phyloP scores from a whole-genome alignment of 2,329 filamentous ascomycete genomes.

The Cordyceps fumosorosea region DNA sequence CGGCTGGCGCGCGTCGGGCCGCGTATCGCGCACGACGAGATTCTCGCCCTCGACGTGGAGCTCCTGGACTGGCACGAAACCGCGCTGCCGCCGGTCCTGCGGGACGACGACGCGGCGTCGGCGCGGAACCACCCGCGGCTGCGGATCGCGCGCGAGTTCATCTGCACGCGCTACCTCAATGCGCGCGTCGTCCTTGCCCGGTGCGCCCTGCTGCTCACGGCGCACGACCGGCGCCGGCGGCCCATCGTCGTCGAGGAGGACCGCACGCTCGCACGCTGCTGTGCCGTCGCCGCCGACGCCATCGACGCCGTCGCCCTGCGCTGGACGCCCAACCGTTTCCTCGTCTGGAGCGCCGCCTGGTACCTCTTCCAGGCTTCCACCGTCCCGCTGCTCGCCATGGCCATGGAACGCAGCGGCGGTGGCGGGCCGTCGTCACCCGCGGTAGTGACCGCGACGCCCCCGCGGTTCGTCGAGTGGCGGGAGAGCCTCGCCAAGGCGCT shows the following conservation, averaged over 20 bases:
- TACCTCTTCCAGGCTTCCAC: slow-evolving; percentile 28
- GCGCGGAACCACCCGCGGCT: slow-evolving; percentile 21
- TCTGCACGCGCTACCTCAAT: slow-evolving; percentile 26
- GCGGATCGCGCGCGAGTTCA: slow-evolving; percentile 22
- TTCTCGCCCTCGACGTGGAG: slow-evolving; percentile 22
- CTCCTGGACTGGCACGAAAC: slow-evolving; percentile 23
- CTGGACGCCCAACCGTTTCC: slow-evolving; percentile 26
- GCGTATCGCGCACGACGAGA: slow-evolving; percentile 20
- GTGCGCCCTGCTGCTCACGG: slow-evolving; percentile 19
- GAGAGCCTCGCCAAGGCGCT: slow-evolving; percentile 21
- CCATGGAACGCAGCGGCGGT: slow-evolving; percentile 22
- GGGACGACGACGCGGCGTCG: slow-evolving; percentile 17
- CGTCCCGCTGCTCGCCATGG: slow-evolving; percentile 24
- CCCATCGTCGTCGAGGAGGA: slow-evolving; percentile 14
- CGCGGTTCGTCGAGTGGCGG: slow-evolving; percentile 17
- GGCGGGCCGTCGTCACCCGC: no score
- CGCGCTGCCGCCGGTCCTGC: slow-evolving; percentile 18
- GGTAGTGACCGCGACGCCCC: not conserved
- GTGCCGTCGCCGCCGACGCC: slow-evolving; percentile 23
- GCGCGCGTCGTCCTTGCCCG: slow-evolving; percentile 22
- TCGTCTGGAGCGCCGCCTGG: slow-evolving; percentile 27
- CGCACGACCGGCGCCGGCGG: slow-evolving; percentile 18
- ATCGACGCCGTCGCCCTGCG: slow-evolving; percentile 25
- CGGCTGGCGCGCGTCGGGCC: slow-evolving; percentile 22
- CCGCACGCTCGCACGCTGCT: slow-evolving; percentile 20